Base-by-base conservation (phyloP, 768 basidiomycete genomes). In the Pisolithus orientalis region DNA sequence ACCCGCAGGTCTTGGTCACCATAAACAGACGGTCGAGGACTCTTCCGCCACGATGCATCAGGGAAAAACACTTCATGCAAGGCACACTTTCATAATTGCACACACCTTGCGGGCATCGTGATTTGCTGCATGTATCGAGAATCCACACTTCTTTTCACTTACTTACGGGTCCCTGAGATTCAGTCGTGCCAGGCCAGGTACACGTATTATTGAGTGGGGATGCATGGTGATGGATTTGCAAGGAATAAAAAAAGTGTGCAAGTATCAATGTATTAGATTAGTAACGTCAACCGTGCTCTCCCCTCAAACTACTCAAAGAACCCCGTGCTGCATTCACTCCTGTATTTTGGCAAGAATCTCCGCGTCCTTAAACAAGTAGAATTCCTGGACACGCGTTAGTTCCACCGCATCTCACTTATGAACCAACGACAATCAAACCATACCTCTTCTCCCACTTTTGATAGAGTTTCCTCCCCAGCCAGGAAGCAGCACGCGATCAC, bases 281-380 rank as follows among this genome's bases (percentile, higher is more conserved):
- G 43, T 49, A 28, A 28, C 29, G 25, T 42, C 6, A 21, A 37
- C 39, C 34, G 8, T 40, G 24, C 39, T 3, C 10, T 49, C 48
- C 44, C 25, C 34, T 14, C 11, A 24, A 5, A 37, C 16, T 49
- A n/a, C 1, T 6, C 31, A 40, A 13, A 37, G 39, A 16, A 25
- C 31, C 21, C n/a, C 4, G 21, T 17, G 44, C 45, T 4, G 7
- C 42, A 32, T 27, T 69, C 72, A 96, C 76, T 96, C 94, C 69
- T 87, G 80, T 63, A 97, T 93, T 77, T 94, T 96, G 53, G 95
- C 95, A 49, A 98, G 80, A 66, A 99, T 96, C 65, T 97, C 94
- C 25, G 82, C 70, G 72, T 97, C 95, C 73, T 85, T 89, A 85
- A 94, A 97, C 53, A 99, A 73, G 76, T 80, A 87, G 72, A 88